Conservation (phyloP, 352 stramenopile genomes). For the Sclerospora graminicola region DNA sequence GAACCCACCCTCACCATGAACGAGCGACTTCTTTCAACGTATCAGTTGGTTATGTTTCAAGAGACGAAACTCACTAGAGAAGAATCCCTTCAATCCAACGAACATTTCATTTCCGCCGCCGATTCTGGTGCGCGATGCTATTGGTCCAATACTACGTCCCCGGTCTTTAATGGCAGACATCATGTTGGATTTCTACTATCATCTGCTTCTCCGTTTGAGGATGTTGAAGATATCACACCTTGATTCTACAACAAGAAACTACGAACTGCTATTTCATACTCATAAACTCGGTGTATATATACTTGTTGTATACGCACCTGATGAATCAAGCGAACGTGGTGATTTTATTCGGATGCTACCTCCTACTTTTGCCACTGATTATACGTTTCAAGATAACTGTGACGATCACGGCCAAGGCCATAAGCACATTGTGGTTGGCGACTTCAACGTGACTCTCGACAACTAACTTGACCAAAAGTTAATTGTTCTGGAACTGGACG, state of each 20-base stretch:
- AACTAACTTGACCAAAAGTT: neutral
- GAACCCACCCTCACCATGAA: neutral
- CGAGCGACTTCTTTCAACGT: neutral
- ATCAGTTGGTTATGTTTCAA: neutral
- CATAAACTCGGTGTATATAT: conserved; percentile 1
- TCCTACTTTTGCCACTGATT: neutral
- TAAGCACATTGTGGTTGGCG: neutral
- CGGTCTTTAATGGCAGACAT: conserved; percentile 4
- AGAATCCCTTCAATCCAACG: neutral
- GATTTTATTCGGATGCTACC: conserved; percentile 3
- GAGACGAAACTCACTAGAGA: neutral
- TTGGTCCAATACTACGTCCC: conserved; percentile 2
- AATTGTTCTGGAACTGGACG: neutral
- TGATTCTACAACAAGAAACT: conserved; percentile 1
- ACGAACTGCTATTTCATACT: conserved; percentile 10
- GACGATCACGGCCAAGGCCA: neutral
- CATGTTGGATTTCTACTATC: conserved; percentile 3
- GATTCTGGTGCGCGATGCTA: neutral
- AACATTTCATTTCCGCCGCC: neutral
- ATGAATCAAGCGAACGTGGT: neutral
- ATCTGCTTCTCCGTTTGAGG: conserved; percentile 1
- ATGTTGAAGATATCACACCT: conserved; percentile 3
- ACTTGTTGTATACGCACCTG: conserved; percentile 11
- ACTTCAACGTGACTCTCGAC: neutral
- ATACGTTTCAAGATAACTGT: too few species aligned